Conservation (phyloP, 139 green algal species). For the Asterochloris erici region DNA sequence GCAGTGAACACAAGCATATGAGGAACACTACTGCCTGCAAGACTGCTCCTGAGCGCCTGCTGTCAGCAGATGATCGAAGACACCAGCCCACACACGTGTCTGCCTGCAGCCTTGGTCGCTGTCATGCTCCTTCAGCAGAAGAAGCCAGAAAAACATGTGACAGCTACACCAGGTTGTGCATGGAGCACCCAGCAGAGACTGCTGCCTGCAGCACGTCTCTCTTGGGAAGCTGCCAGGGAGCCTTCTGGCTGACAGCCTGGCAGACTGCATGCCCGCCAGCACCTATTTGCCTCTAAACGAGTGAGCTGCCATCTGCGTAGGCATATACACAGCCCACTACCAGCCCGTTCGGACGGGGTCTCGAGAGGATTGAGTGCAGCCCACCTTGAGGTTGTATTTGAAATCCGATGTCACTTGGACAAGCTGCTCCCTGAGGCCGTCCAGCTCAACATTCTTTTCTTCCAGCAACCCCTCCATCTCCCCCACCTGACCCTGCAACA, state of each 20-base stretch:
- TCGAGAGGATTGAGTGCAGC: not conserved
- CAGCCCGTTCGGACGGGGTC: not conserved
- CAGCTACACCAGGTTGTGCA: not conserved
- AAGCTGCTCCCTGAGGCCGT: constrained; percentile 40
- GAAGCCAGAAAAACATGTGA: not conserved
- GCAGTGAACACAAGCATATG: not conserved
- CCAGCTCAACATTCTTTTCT: constrained; percentile 34
- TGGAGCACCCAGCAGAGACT: too few species aligned
- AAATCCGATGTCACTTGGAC: constrained; percentile 43
- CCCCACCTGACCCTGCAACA: constrained; percentile 3
- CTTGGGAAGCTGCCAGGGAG: too few species aligned
- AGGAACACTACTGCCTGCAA: not conserved
- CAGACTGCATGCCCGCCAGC: not conserved
- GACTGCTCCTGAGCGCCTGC: not conserved
- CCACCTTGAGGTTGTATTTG: constrained; percentile 39
- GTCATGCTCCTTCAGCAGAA: not conserved
- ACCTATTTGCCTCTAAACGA: not conserved
- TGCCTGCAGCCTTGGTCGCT: not conserved
- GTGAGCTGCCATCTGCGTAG: not conserved
- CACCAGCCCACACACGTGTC: not conserved
- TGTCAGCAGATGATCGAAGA: not conserved
- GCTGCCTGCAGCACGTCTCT: too few species aligned
- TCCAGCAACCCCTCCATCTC: constrained; percentile 6
- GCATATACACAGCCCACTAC: not conserved
- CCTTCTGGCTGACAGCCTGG: not conserved